A percentile compares a stretch with the other conserved stretches of the same genome.
Evolutionary conservation across 2,329 filamentous ascomycete genomes (phyloP).

Genomic region (Hymenoscyphus scutula): DNA sequence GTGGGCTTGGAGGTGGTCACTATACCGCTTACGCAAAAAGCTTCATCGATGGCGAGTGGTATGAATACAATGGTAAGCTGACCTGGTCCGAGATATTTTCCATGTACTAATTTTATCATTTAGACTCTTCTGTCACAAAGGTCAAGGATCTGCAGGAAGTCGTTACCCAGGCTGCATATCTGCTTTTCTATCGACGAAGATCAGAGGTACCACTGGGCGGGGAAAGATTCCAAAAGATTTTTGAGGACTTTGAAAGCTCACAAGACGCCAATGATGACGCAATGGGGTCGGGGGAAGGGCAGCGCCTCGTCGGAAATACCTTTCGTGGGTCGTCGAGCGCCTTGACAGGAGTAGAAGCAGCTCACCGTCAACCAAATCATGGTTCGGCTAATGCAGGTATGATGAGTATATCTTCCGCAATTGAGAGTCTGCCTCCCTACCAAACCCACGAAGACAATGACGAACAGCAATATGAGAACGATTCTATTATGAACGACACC

Average conservation of each 20-base stretch:
- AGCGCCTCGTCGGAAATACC: slow-evolving; percentile 78
- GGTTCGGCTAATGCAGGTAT: slow-evolving; percentile 43
- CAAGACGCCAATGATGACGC: slow-evolving; percentile 46
- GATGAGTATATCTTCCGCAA: slow-evolving; percentile 29
- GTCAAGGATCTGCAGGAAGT: slow-evolving; percentile 59
- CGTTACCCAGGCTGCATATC: slow-evolving; percentile 77
- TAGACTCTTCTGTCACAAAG: slow-evolving; percentile 72
- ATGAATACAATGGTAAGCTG: slow-evolving; percentile 87
- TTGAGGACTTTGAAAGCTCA: slow-evolving; percentile 59
- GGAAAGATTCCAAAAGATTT: slow-evolving; percentile 67
- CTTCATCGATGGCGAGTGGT: slow-evolving; percentile 86
- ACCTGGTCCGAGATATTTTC: background rate
- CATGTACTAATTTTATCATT: slow-evolving; percentile 41
- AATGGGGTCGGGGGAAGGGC: slow-evolving; percentile 72
- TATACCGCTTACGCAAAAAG: slow-evolving; percentile 96
- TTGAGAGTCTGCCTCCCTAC: slow-evolving; percentile 31
- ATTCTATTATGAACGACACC: slow-evolving; percentile 25
- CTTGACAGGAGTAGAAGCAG: slow-evolving; percentile 74
- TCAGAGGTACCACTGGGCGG: slow-evolving; percentile 77
- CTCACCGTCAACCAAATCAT: slow-evolving; percentile 63
- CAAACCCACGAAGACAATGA: slow-evolving; percentile 25
- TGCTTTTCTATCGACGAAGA: slow-evolving; percentile 92
- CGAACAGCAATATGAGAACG: too few species aligned
- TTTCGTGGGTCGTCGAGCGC: slow-evolving; percentile 92
- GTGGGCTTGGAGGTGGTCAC: slow-evolving; percentile 88